Base-by-base conservation (phyloP, 73 alveolate species). In the Effrenium voratum region DNA sequence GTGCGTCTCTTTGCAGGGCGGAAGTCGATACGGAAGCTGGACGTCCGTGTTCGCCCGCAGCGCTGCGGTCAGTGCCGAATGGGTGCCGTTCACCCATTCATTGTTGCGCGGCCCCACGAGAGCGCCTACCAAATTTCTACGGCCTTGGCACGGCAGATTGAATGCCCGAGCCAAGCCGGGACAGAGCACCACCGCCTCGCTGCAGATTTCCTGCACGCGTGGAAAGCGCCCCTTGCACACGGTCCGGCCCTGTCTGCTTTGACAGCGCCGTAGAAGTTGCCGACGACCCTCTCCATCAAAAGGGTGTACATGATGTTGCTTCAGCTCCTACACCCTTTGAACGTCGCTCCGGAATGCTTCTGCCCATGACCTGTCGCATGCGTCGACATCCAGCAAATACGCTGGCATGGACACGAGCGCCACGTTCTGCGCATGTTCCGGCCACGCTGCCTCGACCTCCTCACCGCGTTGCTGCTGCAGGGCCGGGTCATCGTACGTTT, bases 241-340 rank as follows among this genome's bases (percentile, higher is more conserved):
- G 13, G 34, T 28, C 44, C 44, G 43, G 41, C 24, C 80, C 13
- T n/a, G 30, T 28, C 41, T 10, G n/a, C n/a, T n/a, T 66, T 36
- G 80, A n/a, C 80, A 66, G 80, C 24, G 80, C 41, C 44, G 44
- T 8, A 66, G 40, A 12, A n/a, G 80, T 36, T 66, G 80, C 34
- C 80, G 80, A 5, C 24, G 40, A 6, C 80, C 80, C 13, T 28
- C 13, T 28, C 13, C 44, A 28, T 66, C 40, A 5, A 10, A 8
- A 10, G 80, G 80, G 24, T 66, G 80, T 12, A 66, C 80, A n/a
- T 66, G 80, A 66, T 66, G 80, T 36, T 66, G 80, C 80, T 66
- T 66, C 34, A 28, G 40, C 80, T 66, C 44, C 24, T 66, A 36
- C 80, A 66, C 44, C 30, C 41, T 15, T n/a, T 66, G 44, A 15